phyloP scores from a whole-genome alignment of 139 green algal genomes.

The Asterochloris sp. region DNA sequence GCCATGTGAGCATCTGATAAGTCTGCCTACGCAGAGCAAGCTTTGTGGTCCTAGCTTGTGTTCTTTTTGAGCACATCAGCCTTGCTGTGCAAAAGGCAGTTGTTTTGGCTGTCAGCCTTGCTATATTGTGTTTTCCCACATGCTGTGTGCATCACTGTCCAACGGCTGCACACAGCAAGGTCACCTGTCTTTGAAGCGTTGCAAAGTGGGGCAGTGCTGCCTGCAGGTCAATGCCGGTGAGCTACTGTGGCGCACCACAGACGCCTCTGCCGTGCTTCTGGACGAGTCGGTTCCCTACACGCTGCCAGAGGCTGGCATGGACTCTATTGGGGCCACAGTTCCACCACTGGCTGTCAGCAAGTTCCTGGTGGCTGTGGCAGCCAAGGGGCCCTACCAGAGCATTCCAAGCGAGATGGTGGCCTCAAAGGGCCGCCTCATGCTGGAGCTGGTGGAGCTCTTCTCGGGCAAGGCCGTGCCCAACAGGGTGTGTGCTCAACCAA shows the following conservation, averaged over 20 bases:
- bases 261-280: slow-evolving; percentile 6
- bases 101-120: background rate
- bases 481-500: slow-evolving; percentile 28
- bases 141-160: no score
- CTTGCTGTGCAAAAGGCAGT: background rate
- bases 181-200: no score
- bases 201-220: no score
- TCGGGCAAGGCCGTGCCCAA: slow-evolving; percentile 50
- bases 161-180: no score
- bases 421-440: slow-evolving; percentile 51
- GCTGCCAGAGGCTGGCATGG: slow-evolving; percentile 24
- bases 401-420: slow-evolving; percentile 41
- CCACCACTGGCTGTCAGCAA: background rate
- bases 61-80: background rate
- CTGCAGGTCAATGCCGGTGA: slow-evolving; percentile 36
- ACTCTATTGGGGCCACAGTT: slow-evolving; percentile 33
- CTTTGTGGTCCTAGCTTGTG: no score
- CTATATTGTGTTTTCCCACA: background rate
- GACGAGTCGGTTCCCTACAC: slow-evolving; percentile 21
- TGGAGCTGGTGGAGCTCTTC: slow-evolving; percentile 71
- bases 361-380: slow-evolving; percentile 46
- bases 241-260: slow-evolving; percentile 13
- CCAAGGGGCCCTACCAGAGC: slow-evolving; percentile 32
- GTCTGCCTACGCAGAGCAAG: no score
- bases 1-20: background rate